Percentiles rank a stretch among this genome's conserved stretches.
Evolutionary conservation across 2,329 filamentous ascomycete genomes (phyloP).

Genomic region (Talaromyces sp.): DNA sequence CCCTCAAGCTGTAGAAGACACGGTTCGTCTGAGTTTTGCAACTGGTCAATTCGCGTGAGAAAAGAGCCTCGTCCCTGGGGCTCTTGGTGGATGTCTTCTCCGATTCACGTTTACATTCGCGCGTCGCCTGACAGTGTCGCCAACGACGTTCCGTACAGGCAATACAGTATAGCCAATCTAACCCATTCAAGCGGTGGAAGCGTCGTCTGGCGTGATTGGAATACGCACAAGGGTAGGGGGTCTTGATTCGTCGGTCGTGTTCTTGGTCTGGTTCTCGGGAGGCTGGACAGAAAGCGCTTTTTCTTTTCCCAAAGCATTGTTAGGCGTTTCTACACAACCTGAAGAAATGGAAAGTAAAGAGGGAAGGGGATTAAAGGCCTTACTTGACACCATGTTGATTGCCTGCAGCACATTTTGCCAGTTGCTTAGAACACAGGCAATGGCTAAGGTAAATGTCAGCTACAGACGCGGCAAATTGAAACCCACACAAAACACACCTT

Average conservation of each 20-base stretch:
- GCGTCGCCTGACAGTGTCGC: neutral
- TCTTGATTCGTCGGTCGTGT: constrained; percentile 15
- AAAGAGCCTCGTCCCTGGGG: neutral
- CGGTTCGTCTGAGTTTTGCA: neutral
- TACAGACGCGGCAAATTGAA: neutral
- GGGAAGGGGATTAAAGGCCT: constrained; percentile 21
- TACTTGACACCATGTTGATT: constrained; percentile 60
- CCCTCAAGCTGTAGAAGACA: neutral
- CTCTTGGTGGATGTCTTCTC: neutral
- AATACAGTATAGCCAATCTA: neutral
- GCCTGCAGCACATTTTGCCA: constrained; percentile 61
- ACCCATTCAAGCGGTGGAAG: neutral
- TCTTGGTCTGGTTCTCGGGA: neutral
- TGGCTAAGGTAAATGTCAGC: constrained; percentile 36
- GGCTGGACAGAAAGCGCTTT: neutral
- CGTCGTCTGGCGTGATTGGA: constrained; percentile 24
- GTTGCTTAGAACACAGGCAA: constrained; percentile 61
- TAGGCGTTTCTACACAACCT: neutral
- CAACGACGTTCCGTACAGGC: neutral
- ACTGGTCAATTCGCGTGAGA: neutral
- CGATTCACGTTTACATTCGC: neutral
- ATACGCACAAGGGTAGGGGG: constrained; percentile 41
- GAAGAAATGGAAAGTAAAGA: neutral
- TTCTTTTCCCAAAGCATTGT: neutral
- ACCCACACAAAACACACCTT: constrained; percentile 37